Base-by-base conservation (phyloP, 164 flowering plant species). In the Aristolochia californica region DNA sequence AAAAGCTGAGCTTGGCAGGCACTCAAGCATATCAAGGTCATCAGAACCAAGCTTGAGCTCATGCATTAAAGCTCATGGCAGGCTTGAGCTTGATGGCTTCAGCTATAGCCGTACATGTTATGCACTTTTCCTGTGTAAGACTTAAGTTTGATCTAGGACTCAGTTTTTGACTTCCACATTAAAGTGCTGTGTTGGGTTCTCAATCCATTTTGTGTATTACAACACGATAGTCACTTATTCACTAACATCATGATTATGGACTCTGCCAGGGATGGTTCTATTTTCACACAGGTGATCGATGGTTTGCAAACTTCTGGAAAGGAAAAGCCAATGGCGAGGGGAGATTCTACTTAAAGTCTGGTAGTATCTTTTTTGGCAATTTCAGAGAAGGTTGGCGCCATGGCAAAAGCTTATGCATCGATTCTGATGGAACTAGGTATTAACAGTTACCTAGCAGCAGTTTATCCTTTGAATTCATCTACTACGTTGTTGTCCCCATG, bases 231-330 rank as follows among this genome's bases (percentile, higher is more conserved):
- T 21, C 14, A 56, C 40, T 48, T 28, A 13, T 49, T 34, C 14
- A 14, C 2, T 50, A 40, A 60, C 5, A 18, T 60, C 47, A 51
- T 51, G 24, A 8, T 13, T 21, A 11, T 50, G 45, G 17, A 13
- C 21, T 26, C 2, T 26, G 70, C 21, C 64, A 87, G 95, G 98
- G 96, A 43, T 91, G 95, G 95, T 75, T 82, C 66, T 88, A 83
- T 70, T 91, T 88, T 66, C 91, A 83, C 65, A 78, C 78, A 48
- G 98, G 95, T 30, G 98, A 91, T 60, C 70, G 97, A 61, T 91
- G 91, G 98, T 91, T 87, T 79, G 89, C 81, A 53, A 91, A 87
- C 75, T 91, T 88, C 60, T 91, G 98, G 97, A 91, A 88, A 78
- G 98, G 98, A 47, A 85, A 84, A 68, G 91, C 98, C 8, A 78